A percentile compares a stretch with the other conserved stretches of the same genome.
Conservation (phyloP, 2,329 filamentous ascomycete species). For the Lachnellula subtilissima region DNA sequence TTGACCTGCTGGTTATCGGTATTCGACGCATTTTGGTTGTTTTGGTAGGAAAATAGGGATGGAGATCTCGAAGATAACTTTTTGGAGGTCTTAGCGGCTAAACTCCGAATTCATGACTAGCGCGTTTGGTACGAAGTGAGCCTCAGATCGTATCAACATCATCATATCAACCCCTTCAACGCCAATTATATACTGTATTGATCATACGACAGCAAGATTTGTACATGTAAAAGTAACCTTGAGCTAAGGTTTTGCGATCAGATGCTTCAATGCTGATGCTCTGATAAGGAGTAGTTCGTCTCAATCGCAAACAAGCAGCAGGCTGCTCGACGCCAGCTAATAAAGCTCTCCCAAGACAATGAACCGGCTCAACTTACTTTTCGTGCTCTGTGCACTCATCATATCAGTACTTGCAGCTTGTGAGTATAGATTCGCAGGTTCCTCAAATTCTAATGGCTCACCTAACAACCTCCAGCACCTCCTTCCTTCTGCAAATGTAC, state of each 20-base stretch:
- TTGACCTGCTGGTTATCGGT: constrained; percentile 27
- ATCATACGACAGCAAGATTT: neutral
- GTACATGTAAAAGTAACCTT: neutral
- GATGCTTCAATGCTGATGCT: neutral
- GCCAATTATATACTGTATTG: neutral
- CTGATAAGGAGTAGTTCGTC: neutral
- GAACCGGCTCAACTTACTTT: constrained; percentile 17
- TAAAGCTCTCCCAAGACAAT: constrained; percentile 7
- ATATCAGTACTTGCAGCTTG: constrained; percentile 24
- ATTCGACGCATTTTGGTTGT: constrained; percentile 30
- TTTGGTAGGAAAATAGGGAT: neutral
- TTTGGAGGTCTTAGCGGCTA: constrained; percentile 10
- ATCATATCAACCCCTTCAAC: neutral
- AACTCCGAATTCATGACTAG: neutral
- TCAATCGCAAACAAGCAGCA: neutral
- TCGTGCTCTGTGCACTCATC: constrained; percentile 24
- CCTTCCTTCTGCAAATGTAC: constrained; percentile 67
- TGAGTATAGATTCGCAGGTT: constrained; percentile 13
- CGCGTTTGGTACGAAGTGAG: neutral
- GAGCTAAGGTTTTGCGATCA: neutral
- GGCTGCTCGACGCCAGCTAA: neutral
- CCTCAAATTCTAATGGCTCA: neutral
- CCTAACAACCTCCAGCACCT: constrained; percentile 42
- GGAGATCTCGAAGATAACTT: constrained; percentile 11
- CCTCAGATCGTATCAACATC: too few relatives aligned